These are phyloP conservation scores for Cynanchum wilfordii DNA, from an alignment of 257 asterid species.

Conservation along the genomic window DNA sequence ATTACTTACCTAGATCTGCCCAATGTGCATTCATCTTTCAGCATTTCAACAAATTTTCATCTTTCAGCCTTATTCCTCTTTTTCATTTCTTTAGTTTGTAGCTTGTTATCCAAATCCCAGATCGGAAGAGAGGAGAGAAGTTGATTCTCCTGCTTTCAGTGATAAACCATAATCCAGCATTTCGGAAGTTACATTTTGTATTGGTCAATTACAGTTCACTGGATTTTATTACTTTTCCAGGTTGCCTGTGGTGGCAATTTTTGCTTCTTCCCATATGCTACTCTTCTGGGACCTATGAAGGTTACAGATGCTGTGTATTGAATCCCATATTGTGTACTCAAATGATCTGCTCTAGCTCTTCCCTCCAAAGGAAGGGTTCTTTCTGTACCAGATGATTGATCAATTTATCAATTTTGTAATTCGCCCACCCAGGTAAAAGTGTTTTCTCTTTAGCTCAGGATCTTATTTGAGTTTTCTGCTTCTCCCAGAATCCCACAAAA, in stretches of 20 bases:
- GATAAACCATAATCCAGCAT: not conserved
- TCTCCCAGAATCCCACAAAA: not conserved
- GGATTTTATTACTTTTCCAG: not conserved
- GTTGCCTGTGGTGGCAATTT: not conserved
- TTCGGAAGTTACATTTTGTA: not conserved
- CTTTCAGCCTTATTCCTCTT: not conserved
- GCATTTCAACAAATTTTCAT: not conserved
- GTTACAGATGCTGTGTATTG: not conserved
- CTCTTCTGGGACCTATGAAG: not conserved
- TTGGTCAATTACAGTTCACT: not conserved
- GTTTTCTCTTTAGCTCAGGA: not conserved
- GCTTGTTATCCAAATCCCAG: not conserved
- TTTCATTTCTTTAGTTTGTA: not conserved
- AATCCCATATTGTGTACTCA: not conserved
- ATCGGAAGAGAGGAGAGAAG: not conserved
- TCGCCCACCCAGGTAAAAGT: slow-evolving; percentile 86
- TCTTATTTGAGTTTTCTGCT: not conserved
- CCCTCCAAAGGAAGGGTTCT: not conserved
- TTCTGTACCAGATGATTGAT: slow-evolving; percentile 62
- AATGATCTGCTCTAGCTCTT: slow-evolving; percentile 16
- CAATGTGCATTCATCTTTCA: not conserved
- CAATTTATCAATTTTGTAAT: slow-evolving; percentile 94
- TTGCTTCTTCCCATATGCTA: not conserved
- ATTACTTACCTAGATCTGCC: slow-evolving; percentile 1
- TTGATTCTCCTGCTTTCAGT: not conserved